phyloP scores from a whole-genome alignment of 805 yeast species.

The Dipodascopsis uninucleata region DNA sequence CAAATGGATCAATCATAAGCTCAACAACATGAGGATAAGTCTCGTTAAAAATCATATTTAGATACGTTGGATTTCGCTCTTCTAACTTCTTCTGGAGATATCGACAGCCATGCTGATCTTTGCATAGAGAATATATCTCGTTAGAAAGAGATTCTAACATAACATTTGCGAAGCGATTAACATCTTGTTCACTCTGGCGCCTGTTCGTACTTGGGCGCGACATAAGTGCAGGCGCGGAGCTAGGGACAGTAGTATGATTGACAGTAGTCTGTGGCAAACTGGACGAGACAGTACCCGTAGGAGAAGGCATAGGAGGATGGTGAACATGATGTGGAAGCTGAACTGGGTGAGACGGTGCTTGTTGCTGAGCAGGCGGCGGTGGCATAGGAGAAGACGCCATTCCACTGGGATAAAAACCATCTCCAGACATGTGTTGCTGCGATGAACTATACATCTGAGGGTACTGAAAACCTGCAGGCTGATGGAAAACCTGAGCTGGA shows the following conservation, averaged over 20 bases:
- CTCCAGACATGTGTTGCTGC: constrained; percentile 3
- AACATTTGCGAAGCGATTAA: constrained; percentile 34
- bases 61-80: constrained; percentile 35
- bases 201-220: constrained; percentile 5
- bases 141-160: constrained; percentile 48
- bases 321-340: constrained; percentile 3
- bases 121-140: constrained; percentile 77
- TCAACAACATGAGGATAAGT: constrained; percentile 74
- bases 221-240: neutral
- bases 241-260: constrained; percentile 12
- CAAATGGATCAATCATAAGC: constrained; percentile 89
- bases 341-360: neutral
- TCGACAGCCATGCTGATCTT: constrained; percentile 95
- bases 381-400: constrained; percentile 1
- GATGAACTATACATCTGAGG: constrained; percentile 7
- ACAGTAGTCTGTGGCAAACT: no score
- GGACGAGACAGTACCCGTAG: no score
- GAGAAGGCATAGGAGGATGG: constrained; percentile 4
- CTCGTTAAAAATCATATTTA: constrained; percentile 67
- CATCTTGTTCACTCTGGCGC: constrained; percentile 29
- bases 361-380: constrained; percentile 7
- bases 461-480: constrained; percentile 6
- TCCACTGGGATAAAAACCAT: neutral
- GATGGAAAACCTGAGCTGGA: constrained; percentile 5
- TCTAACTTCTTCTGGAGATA: constrained; percentile 86